A percentile compares a stretch with the other conserved stretches of the same genome.
Evolutionary conservation across 2,329 filamentous ascomycete species (phyloP).

Genomic region (Cercospora sp.): DNA sequence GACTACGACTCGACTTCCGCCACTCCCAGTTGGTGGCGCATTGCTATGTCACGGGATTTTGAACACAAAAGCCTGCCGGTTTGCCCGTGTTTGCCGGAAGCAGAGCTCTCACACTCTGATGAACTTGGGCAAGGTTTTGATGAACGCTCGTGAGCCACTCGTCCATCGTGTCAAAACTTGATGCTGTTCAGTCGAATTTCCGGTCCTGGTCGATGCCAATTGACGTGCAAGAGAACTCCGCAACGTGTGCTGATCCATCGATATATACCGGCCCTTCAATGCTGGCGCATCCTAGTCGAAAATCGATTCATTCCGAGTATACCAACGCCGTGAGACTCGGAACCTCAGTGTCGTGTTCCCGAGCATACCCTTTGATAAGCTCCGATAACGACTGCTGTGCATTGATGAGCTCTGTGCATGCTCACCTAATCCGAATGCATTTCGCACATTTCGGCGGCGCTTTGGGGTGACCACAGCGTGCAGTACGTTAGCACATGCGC

Average conservation of each 20-base stretch:
- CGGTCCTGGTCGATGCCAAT: background rate
- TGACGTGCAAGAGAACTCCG: background rate
- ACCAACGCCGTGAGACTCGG: background rate
- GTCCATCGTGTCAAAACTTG: background rate
- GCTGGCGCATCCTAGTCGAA: background rate
- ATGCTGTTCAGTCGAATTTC: background rate
- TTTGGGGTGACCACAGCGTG: background rate
- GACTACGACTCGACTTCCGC: background rate
- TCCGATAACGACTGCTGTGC: background rate
- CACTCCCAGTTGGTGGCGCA: background rate
- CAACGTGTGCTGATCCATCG: background rate
- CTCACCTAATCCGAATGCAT: background rate
- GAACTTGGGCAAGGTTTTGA: background rate
- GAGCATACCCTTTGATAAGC: background rate
- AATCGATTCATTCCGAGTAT: background rate
- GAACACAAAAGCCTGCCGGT: background rate
- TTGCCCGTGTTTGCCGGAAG: conserved; percentile 4
- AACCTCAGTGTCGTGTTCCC: background rate
- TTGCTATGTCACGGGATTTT: background rate
- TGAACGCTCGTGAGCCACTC: background rate
- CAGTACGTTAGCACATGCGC: background rate
- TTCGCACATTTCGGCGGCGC: background rate
- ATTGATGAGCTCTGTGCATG: background rate
- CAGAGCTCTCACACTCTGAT: background rate
- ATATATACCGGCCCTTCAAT: background rate